phyloP scores from a whole-genome alignment of 2,329 filamentous ascomycete genomes.

The Didymella exigua region DNA sequence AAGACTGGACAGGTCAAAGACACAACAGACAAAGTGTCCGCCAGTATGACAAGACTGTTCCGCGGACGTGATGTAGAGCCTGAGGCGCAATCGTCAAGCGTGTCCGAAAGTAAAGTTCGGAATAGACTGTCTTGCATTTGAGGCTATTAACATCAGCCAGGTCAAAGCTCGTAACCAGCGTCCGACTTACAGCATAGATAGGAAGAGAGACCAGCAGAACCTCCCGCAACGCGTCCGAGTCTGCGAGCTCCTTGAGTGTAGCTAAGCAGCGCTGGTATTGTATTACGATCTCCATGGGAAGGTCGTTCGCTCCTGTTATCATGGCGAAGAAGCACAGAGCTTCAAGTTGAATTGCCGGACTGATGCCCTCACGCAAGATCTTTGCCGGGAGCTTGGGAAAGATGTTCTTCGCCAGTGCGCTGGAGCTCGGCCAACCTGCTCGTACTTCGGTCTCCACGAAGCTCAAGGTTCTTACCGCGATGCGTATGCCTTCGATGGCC shows the following conservation, averaged over 20 bases:
- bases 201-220: constrained; percentile 33
- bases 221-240: constrained; percentile 23
- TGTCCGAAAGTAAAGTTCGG: constrained; percentile 19
- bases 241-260: constrained; percentile 9
- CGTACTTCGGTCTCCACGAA: constrained; percentile 29
- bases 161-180: background rate
- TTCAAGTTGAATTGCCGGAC: constrained; percentile 36
- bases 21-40: constrained; percentile 24
- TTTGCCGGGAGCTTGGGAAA: constrained; percentile 40
- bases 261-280: constrained; percentile 31
- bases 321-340: constrained; percentile 38
- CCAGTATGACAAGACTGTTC: constrained; percentile 19
- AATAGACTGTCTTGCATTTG: constrained; percentile 27
- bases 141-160: constrained; percentile 22
- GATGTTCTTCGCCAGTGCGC: constrained; percentile 22
- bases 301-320: constrained; percentile 26
- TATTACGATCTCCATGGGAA: constrained; percentile 27
- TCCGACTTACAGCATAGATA: constrained; percentile 34
- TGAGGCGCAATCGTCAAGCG: constrained; percentile 23
- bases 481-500: constrained; percentile 40
- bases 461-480: constrained; percentile 37
- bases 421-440: constrained; percentile 32
- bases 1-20: constrained; percentile 22
- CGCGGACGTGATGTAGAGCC: constrained; percentile 9
- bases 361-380: constrained; percentile 26